Evolutionary conservation across 148 eudicot genomes (phyloP).

Genomic region (Nepenthes gracilis): DNA sequence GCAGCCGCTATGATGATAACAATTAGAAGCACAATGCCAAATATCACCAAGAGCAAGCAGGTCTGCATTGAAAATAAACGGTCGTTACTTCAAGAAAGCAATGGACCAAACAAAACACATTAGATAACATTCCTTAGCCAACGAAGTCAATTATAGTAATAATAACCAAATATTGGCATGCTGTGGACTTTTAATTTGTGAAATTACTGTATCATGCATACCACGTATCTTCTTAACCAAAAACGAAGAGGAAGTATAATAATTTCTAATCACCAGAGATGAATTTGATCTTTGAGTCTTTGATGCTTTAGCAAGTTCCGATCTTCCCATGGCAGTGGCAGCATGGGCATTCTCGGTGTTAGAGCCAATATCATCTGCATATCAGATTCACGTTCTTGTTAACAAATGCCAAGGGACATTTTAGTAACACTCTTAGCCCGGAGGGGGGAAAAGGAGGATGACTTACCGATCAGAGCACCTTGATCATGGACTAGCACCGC

Average conservation of each 20-base stretch:
- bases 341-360: slow-evolving; percentile 67
- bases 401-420: background rate
- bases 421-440: background rate
- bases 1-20: slow-evolving; percentile 52
- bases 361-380: slow-evolving; percentile 72
- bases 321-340: slow-evolving; percentile 65
- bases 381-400: background rate
- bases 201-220: too few species aligned
- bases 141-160: too few species aligned
- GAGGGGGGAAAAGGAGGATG: background rate
- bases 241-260: background rate
- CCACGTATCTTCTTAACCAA: too few species aligned
- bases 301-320: slow-evolving; percentile 76
- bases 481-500: slow-evolving; percentile 82
- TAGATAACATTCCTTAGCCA: too few species aligned
- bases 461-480: slow-evolving; percentile 68
- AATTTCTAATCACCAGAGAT: slow-evolving; percentile 43
- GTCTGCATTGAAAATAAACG: slow-evolving; percentile 32
- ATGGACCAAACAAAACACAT: too few species aligned
- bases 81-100: background rate
- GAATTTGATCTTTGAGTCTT: slow-evolving; percentile 87
- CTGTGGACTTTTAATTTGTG: too few species aligned
- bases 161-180: too few species aligned
- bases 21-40: slow-evolving; percentile 59
- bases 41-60: slow-evolving; percentile 79